Conservation (phyloP, 768 basidiomycete species). For the Russula sp. region DNA sequence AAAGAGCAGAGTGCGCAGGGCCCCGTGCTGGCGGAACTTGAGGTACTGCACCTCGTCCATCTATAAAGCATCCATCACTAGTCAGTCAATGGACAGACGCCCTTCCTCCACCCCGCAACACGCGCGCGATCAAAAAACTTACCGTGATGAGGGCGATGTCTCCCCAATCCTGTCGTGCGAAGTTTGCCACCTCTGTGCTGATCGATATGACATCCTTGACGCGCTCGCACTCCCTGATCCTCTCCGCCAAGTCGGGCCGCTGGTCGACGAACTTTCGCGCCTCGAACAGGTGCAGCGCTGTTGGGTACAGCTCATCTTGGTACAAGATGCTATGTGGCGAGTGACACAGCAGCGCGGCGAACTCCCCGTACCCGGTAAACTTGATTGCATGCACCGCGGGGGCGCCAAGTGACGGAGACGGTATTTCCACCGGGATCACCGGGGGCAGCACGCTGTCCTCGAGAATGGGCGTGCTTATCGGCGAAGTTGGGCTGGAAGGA, state of each 20-base stretch:
- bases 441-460: too few relatives aligned
- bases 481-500: too few relatives aligned
- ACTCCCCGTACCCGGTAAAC: constrained; percentile 29
- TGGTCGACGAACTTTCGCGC: constrained; percentile 58
- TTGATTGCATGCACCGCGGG: constrained; percentile 22
- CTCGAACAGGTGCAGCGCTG: constrained; percentile 70
- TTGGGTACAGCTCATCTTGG: constrained; percentile 51
- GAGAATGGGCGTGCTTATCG: too few relatives aligned
- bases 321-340: constrained; percentile 61
- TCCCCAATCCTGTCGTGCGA: constrained; percentile 53
- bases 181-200: constrained; percentile 28
- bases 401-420: constrained; percentile 7
- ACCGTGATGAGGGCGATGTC: constrained; percentile 46
- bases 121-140: constrained; percentile 26
- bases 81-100: not conserved
- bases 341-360: constrained; percentile 54
- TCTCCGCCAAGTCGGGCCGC: constrained; percentile 47
- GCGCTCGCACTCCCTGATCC: constrained; percentile 41
- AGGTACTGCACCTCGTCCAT: constrained; percentile 60
- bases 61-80: constrained; percentile 30
- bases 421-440: not conserved
- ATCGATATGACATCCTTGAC: constrained; percentile 36
- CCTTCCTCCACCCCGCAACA: not conserved
- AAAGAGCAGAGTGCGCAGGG: constrained; percentile 50
- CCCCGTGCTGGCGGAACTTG: constrained; percentile 68